Evolutionary conservation across 2,329 filamentous ascomycete genomes (phyloP).

Genomic region (Gaeumannomyces tritici): DNA sequence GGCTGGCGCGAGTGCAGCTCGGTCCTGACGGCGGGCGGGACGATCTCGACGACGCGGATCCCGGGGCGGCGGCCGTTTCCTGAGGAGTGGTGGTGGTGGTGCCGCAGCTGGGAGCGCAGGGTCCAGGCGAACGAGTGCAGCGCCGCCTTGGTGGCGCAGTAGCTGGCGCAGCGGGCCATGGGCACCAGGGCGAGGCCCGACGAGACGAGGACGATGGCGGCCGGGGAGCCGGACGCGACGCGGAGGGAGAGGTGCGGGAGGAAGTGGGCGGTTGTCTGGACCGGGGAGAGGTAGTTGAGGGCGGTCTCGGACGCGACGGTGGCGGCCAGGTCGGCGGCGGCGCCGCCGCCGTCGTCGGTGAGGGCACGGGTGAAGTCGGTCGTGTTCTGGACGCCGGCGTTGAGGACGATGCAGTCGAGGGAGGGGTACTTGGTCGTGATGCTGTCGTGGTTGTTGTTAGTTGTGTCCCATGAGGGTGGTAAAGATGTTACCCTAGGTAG

Average conservation of each 20-base stretch:
- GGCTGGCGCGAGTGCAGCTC: slow-evolving; percentile 36
- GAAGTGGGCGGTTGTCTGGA: slow-evolving; percentile 13
- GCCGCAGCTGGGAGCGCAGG: slow-evolving; percentile 20
- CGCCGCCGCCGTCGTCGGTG: slow-evolving; percentile 16
- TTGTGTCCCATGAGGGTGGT: too few relatives aligned
- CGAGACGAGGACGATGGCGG: slow-evolving; percentile 13
- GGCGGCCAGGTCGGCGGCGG: slow-evolving; percentile 20
- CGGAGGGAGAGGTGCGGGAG: slow-evolving; percentile 21
- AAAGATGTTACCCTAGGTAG: too few relatives aligned
- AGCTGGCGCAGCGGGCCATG: slow-evolving; percentile 33
- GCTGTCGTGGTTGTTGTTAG: too few relatives aligned
- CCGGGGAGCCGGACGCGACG: slow-evolving; percentile 15
- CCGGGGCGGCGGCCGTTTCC: slow-evolving; percentile 23
- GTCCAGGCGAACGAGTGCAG: slow-evolving; percentile 26
- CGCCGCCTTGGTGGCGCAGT: slow-evolving; percentile 44
- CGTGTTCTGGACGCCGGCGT: slow-evolving; percentile 42
- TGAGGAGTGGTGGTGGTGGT: slow-evolving; percentile 8
- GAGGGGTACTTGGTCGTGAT: slow-evolving; percentile 27
- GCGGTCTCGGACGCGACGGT: slow-evolving; percentile 16
- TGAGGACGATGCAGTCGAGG: slow-evolving; percentile 47
- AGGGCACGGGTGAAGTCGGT: slow-evolving; percentile 29
- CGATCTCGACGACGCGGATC: slow-evolving; percentile 34
- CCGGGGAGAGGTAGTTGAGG: slow-evolving; percentile 11
- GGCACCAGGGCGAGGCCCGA: slow-evolving; percentile 34
- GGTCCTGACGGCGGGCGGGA: slow-evolving; percentile 35